Evolutionary conservation across 2,329 filamentous ascomycete genomes (phyloP).

Genomic region (Zarea fungicola): DNA sequence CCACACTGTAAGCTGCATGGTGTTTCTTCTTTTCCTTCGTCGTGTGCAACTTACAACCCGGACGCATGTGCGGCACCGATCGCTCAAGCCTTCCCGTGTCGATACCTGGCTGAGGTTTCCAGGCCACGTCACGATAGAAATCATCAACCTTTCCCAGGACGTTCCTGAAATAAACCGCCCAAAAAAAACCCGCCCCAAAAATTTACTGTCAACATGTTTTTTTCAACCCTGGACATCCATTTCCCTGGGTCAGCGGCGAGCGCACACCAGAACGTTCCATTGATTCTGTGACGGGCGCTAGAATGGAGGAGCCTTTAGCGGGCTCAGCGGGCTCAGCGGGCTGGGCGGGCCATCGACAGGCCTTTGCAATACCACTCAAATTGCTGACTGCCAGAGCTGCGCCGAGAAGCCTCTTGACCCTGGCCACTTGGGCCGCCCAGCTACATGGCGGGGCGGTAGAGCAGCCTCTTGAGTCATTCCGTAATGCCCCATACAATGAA

Average conservation of each 20-base stretch:
- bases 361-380: not conserved
- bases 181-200: not conserved
- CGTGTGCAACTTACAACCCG: no score
- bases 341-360: not conserved
- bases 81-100: no score
- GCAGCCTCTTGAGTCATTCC: conserved; percentile 11
- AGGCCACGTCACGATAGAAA: no score
- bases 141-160: no score
- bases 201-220: conserved; percentile 1
- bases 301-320: not conserved
- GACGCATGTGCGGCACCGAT: no score
- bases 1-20: no score
- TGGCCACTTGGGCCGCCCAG: no score
- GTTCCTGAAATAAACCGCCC: no score
- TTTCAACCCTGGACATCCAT: not conserved
- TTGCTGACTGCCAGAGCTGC: not conserved
- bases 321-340: conserved; percentile 1
- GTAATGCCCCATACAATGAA: conserved; percentile 9
- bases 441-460: not conserved
- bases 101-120: no score
- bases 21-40: no score
- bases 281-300: not conserved
- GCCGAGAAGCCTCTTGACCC: no score
- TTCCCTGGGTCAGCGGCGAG: not conserved
- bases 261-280: conserved; percentile 8